phyloP scores from a whole-genome alignment of 371 early-diverging fungal species.

The Neoconidiobolus thromboides region DNA sequence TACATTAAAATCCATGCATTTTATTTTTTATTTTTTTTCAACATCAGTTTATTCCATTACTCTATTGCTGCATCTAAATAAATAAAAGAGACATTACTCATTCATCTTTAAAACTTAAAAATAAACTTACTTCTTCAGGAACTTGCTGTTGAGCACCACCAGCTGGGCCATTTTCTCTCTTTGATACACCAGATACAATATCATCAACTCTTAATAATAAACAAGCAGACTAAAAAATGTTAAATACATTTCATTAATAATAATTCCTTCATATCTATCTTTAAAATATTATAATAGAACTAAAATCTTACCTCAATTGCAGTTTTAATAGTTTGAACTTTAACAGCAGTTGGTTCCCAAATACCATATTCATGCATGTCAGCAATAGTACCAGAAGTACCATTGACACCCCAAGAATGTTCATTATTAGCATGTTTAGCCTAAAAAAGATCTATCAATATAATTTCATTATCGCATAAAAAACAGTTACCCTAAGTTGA shows the following conservation, averaged over 20 bases:
- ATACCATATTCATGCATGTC: slow-evolving; percentile 95
- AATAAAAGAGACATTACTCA: no score
- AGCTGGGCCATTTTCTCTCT: slow-evolving; percentile 24
- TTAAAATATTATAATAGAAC: neutral
- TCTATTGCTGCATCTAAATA: no score
- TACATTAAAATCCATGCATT: no score
- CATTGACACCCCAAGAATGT: slow-evolving; percentile 90
- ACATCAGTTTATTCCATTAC: no score
- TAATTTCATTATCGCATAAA: neutral
- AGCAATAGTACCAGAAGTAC: slow-evolving; percentile 82
- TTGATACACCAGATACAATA: slow-evolving; percentile 83
- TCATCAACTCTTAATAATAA: slow-evolving; percentile 90
- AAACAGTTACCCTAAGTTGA: slow-evolving; percentile 46
- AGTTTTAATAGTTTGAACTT: slow-evolving; percentile 97
- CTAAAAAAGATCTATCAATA: slow-evolving; percentile 8
- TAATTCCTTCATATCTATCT: neutral
- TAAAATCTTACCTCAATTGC: slow-evolving; percentile 72
- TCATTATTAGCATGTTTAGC: slow-evolving; percentile 86
- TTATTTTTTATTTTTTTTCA: no score
- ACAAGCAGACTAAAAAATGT: slow-evolving; percentile 47
- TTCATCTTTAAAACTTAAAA: no score
- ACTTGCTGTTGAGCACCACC: slow-evolving; percentile 5
- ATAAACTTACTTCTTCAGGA: neutral
- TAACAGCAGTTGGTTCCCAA: slow-evolving; percentile 99
- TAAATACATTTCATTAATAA: neutral